A percentile compares a stretch with the other conserved stretches of the same genome.
Evolutionary conservation across 1,284 basidiomycete genomes (phyloP).

Genomic region (Rhodofomes roseus): DNA sequence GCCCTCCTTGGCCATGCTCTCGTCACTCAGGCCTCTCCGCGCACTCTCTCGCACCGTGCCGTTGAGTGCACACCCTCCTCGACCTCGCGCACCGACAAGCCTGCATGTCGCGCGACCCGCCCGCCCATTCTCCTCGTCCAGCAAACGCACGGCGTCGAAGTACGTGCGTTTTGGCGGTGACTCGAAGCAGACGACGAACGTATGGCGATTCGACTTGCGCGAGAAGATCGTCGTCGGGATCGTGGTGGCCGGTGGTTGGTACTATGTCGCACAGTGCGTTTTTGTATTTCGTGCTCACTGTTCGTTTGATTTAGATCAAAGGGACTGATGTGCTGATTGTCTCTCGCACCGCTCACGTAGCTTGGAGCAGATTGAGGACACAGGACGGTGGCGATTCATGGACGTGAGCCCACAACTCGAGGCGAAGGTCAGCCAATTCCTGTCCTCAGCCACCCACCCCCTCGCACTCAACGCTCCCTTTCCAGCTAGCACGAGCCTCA

Average conservation of each 20-base stretch:
- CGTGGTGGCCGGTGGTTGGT: slow-evolving; percentile 40
- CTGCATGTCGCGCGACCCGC: background rate
- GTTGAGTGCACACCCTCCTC: background rate
- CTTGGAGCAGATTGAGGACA: slow-evolving; percentile 78
- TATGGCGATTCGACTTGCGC: slow-evolving; percentile 18
- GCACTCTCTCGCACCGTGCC: background rate
- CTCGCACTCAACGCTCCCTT: background rate
- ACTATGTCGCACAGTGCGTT: slow-evolving; percentile 60
- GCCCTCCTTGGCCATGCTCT: background rate
- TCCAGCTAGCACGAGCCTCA: slow-evolving; percentile 46
- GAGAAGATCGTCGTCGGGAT: slow-evolving; percentile 21
- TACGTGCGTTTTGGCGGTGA: slow-evolving; percentile 23
- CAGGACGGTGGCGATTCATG: slow-evolving; percentile 85
- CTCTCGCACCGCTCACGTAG: slow-evolving; percentile 34
- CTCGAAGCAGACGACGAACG: slow-evolving; percentile 16
- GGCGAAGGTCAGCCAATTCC: slow-evolving; percentile 34
- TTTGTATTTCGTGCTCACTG: background rate
- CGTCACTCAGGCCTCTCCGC: background rate
- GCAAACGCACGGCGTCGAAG: slow-evolving; percentile 11
- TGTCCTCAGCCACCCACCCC: background rate
- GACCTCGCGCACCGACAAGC: background rate
- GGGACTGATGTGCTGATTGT: background rate
- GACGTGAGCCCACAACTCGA: slow-evolving; percentile 63
- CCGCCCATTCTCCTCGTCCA: slow-evolving; percentile 1
- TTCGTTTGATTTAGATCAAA: too few relatives aligned